Evolutionary conservation across 169 alveolate genomes (phyloP), one percentile per base, ranked within the genome.

Genomic region (Eimeria necatrix): DNA sequence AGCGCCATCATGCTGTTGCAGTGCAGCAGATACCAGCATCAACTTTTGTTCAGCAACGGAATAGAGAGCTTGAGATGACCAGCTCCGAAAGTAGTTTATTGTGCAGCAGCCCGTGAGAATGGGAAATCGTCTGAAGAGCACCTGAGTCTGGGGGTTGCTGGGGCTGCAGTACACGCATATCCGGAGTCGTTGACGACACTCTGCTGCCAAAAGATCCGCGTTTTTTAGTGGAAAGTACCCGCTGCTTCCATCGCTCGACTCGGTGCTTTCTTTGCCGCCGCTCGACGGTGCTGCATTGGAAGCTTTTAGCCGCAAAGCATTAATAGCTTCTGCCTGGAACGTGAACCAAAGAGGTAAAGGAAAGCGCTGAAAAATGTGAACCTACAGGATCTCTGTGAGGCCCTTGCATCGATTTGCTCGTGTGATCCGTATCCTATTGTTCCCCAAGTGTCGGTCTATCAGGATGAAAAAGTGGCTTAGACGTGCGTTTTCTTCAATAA

Each of bases 31-130:
- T 60, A 60, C 74, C 22, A 70, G 49, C 16, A 46, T 46, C 60
- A 95, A 80, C 80, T 90, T 70, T 52, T 90, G 87, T 68, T 71
- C 41, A 4, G 95, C 95, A 61, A 94, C 97, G 10, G 96, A 92
- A 80, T 94, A 86, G 22, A 98, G 95, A 0, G 99, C 99, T 52
- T 97, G 98, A 64, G 96, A 96, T 0, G 99, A 98, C 99, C 99
- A 98, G 59, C 96, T 86, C 41, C 98, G 96, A 96, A 97, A 98
- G 99, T 99, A 99, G 93, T 98, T 98, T 94, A 99, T 98, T 53
- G 99, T 98, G 95, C 99, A 99, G 95, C 99, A 98, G 85, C 98
- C 98, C 97, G 98, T 98, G 64, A 99, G 96, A 52, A 99, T 98
- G 20, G 99, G 99, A 99, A 99, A 99, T 96, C 98, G 98, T 70